Base-by-base conservation (phyloP, 2,329 filamentous ascomycete genomes). In the Aspergillus tubingensis region DNA sequence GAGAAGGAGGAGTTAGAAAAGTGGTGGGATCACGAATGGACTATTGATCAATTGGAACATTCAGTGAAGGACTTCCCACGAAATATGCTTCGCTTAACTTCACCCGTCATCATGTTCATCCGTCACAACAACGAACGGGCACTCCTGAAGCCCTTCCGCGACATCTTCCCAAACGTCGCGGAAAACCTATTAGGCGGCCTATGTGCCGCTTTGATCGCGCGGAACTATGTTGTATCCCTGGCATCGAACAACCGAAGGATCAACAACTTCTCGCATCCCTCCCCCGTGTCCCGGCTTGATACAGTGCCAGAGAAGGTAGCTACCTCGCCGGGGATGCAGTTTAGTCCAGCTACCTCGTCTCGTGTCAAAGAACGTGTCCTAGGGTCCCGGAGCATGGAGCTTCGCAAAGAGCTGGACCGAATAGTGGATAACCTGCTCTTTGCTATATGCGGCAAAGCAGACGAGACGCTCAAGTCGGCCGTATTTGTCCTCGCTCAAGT, bases 11-110 rank as follows among this genome's bases (percentile, higher is more conserved):
- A 69, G 30, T 41, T 71, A 11, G 68, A 70, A 38, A 76, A 72
- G 49, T 70, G 70, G 62, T 74, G 74, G 72, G 72, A 76, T 54
- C 72, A 76, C 50, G 75, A 77, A 58, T 78, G 76, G 76, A 73
- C 74, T 5, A 65, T 78, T 1, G 72, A 76, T 32, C 73, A 77
- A 62, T 67, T 78, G 23, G 75, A 77, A 11, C 67, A 73, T 25
- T 76, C 73, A 1, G 70, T 76, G 11, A 75, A 72, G 39, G 71
- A 74, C 17, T 75, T 72, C 17, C 74, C 76, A 17, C 70, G 68
- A 10, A 66, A 71, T 41, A 73, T 73, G 68, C 69, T 77, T 5
- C 71, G 69, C 17, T 68, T 78, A 8, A 75, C 75, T 5, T 78
- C 76, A 0, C 76, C 76, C 13, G 76, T 76, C 15, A 74, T 78